These are phyloP conservation scores for Zygosaccharomyces pseudorouxii DNA, from an alignment of 805 yeast genomes.

Conservation along the genomic window DNA sequence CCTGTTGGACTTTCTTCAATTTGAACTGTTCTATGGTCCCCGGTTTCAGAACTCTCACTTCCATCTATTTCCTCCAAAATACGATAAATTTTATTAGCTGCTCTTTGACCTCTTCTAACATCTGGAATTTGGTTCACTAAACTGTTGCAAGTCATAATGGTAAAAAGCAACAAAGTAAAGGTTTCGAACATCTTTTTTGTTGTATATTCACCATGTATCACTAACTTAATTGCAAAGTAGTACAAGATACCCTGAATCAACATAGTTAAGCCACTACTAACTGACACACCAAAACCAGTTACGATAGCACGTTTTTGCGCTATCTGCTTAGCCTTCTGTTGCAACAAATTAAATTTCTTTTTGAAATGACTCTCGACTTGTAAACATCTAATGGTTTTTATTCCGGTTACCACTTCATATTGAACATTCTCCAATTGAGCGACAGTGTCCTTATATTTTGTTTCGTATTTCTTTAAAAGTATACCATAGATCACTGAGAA, in stretches of 20 bases:
- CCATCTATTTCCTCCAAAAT: constrained; percentile 29
- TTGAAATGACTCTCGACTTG: constrained; percentile 49
- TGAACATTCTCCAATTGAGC: constrained; percentile 49
- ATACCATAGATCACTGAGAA: constrained; percentile 50
- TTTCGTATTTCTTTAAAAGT: constrained; percentile 52
- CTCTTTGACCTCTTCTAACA: constrained; percentile 72
- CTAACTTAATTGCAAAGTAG: constrained; percentile 74
- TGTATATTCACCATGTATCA: constrained; percentile 52
- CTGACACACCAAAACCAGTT: constrained; percentile 65
- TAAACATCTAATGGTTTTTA: constrained; percentile 59
- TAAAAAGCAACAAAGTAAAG: constrained; percentile 65
- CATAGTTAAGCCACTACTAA: constrained; percentile 49
- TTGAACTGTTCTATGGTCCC: constrained; percentile 2
- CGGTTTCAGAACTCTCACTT: constrained; percentile 7
- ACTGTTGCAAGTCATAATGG: constrained; percentile 59
- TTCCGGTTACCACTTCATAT: constrained; percentile 51
- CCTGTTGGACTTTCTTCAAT: background rate
- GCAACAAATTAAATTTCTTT: constrained; percentile 33
- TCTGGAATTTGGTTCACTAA: constrained; percentile 69
- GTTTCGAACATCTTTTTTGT: constrained; percentile 61
- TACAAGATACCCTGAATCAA: constrained; percentile 68
- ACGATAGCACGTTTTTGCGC: constrained; percentile 51
- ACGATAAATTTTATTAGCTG: constrained; percentile 50
- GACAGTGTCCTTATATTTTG: constrained; percentile 51
- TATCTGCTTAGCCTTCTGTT: constrained; percentile 33